A percentile compares a stretch with the other conserved stretches of the same genome.
Evolutionary conservation across 306 rosid genomes (phyloP).

Genomic region (Fragaria vesca): DNA sequence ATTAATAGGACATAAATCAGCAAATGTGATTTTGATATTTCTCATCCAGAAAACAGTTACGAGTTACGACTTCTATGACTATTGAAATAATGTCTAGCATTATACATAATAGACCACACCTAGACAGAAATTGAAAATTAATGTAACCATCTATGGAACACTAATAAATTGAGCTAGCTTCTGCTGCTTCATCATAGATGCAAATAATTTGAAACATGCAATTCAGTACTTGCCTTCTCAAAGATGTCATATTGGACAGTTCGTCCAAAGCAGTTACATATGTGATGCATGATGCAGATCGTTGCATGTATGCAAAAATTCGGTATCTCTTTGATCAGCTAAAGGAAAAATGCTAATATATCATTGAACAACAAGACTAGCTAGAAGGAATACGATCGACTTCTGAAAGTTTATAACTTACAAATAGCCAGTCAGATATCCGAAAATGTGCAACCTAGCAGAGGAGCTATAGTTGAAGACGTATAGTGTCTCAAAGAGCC

Average conservation of each 20-base stretch:
- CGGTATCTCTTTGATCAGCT: too few relatives aligned
- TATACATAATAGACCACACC: neutral
- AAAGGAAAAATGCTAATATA: neutral
- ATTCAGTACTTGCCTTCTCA: neutral
- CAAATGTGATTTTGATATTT: neutral
- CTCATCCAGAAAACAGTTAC: neutral
- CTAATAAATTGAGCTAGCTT: neutral
- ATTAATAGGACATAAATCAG: conserved; percentile 33
- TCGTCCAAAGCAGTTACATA: neutral
- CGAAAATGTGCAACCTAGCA: conserved; percentile 78
- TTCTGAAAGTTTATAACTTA: conserved; percentile 41
- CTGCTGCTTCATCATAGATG: neutral
- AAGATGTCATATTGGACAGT: neutral
- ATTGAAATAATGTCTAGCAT: neutral
- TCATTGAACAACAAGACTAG: conserved; percentile 12
- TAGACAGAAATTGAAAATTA: neutral
- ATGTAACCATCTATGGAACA: neutral
- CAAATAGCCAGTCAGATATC: conserved; percentile 75
- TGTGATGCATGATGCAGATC: neutral
- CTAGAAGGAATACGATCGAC: neutral
- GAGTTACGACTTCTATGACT: neutral
- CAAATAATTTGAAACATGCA: neutral
- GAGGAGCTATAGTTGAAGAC: conserved; percentile 74
- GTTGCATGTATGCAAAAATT: neutral
- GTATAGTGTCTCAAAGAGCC: conserved; percentile 58